Evolutionary conservation across 2,329 filamentous ascomycete species (phyloP).

Genomic region (Exophiala calicioides): DNA sequence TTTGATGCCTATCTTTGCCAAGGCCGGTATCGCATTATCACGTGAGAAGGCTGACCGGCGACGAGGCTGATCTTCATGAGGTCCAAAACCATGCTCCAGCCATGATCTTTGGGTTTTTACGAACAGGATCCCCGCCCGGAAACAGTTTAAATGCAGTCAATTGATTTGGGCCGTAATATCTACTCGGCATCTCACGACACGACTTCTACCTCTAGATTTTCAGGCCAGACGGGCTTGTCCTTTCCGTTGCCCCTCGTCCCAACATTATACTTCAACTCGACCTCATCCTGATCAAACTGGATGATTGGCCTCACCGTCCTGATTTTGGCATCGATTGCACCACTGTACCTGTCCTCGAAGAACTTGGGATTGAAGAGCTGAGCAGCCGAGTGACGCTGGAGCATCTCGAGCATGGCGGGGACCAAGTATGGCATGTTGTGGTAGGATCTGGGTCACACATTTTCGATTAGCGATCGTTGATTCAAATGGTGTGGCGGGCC

Average conservation of each 20-base stretch:
- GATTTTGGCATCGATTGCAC: constrained; percentile 42
- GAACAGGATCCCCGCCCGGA: too few species aligned
- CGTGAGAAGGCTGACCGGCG: too few species aligned
- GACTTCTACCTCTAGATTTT: constrained; percentile 33
- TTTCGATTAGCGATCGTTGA: not conserved
- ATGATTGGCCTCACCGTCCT: constrained; percentile 47
- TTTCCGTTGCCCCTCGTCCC: constrained; percentile 53
- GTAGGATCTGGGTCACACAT: constrained; percentile 41
- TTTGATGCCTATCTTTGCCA: not conserved
- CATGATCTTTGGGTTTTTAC: too few species aligned
- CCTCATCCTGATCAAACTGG: constrained; percentile 38
- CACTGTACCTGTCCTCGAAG: constrained; percentile 45
- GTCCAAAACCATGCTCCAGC: too few species aligned
- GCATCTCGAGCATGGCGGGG: constrained; percentile 43
- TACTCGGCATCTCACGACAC: constrained; percentile 4
- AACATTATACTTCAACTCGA: constrained; percentile 49
- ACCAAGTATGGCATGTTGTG: constrained; percentile 49
- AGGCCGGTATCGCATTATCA: not conserved
- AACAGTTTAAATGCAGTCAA: too few species aligned
- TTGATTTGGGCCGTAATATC: too few species aligned
- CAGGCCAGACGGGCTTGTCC: constrained; percentile 51
- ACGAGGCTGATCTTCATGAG: too few species aligned
- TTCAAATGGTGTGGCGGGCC: too few species aligned
- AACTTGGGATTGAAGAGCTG: constrained; percentile 50
- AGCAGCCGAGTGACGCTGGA: constrained; percentile 41